Evolutionary conservation across 371 early-diverging fungal genomes (phyloP), one percentile per base, ranked within the genome.

Genomic region (Mucor lusitanicus): DNA sequence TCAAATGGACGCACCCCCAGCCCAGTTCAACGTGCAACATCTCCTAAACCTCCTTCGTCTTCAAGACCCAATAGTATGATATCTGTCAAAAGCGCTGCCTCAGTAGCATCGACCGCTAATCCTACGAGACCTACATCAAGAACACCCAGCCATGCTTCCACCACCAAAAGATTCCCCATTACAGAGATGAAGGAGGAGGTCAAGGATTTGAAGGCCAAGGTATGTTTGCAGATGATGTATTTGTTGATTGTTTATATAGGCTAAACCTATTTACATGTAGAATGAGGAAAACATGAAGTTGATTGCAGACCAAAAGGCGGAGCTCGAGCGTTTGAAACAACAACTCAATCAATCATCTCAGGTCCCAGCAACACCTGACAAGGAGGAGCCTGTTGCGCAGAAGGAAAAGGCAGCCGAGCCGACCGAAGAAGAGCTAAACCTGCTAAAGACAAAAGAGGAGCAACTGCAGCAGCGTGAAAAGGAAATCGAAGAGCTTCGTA

Each of bases 231-330:
- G 7, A 21, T 17, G n/a, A 61, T 12, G 13, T 19, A 46, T 23
- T 35, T 32, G 9, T 27, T 23, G 7, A 25, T 53, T 25, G 33
- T 25, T 37, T 37, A 6, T 6, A 25, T 15, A 50, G 9, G 2
- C 27, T 32, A 56, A 42, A 30, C 13, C 54, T 48, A 60, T 28
- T 58, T 30, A 2, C 30, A 40, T 61, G 5, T 37, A 79, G 84
- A 81, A 81, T 66, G 75, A 81, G 21, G 78, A 72, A 58, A 75
- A 81, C 40, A 59, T 78, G 32, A 71, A 79, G 37, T 63, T 81
- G 62, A 81, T 83, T 68, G 84, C 76, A 28, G 68, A 81, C 33
- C 81, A 83, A 59, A 64, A 74, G n/a, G 74, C 74, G 61, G 74
- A 74, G 48, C 71, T 77, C 13, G 74, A 71, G 58, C 58, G 61